phyloP scores from a whole-genome alignment of 208 protist genomes.

The Leishmania tropica region DNA sequence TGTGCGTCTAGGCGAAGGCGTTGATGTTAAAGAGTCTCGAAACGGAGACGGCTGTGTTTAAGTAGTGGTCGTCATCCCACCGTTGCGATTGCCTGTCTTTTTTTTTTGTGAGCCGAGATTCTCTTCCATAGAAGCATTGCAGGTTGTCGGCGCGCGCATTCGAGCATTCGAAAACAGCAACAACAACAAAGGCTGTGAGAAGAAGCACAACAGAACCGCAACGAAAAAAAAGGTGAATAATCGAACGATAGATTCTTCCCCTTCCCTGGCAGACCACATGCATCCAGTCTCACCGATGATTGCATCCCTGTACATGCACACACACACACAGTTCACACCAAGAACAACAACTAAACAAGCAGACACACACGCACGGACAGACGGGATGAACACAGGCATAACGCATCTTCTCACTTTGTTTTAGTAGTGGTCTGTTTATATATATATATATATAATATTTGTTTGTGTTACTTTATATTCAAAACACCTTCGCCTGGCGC shows the following conservation, averaged over 20 bases:
- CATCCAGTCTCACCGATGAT: neutral
- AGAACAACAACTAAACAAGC: neutral
- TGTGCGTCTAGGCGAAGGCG: neutral
- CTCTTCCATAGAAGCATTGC: neutral
- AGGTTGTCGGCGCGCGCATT: neutral
- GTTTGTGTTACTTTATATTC: neutral
- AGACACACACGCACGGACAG: neutral
- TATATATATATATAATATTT: neutral
- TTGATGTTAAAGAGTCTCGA: neutral
- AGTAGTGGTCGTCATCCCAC: constrained; percentile 1
- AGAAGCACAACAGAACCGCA: neutral
- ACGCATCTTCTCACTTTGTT: neutral
- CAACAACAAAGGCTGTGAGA: neutral
- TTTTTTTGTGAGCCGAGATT: neutral
- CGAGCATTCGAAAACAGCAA: neutral
- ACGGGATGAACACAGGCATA: neutral
- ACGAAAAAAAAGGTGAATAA: neutral
- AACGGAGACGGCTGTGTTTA: neutral
- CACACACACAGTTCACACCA: neutral
- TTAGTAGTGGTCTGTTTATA: neutral
- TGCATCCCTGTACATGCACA: neutral
- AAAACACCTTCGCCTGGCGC: neutral
- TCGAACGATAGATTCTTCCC: neutral
- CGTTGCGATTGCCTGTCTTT: neutral
- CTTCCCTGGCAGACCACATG: neutral